A percentile compares a stretch with the other conserved stretches of the same genome.
Conservation (phyloP, 345 rosid species). For the Linum trigynum region DNA sequence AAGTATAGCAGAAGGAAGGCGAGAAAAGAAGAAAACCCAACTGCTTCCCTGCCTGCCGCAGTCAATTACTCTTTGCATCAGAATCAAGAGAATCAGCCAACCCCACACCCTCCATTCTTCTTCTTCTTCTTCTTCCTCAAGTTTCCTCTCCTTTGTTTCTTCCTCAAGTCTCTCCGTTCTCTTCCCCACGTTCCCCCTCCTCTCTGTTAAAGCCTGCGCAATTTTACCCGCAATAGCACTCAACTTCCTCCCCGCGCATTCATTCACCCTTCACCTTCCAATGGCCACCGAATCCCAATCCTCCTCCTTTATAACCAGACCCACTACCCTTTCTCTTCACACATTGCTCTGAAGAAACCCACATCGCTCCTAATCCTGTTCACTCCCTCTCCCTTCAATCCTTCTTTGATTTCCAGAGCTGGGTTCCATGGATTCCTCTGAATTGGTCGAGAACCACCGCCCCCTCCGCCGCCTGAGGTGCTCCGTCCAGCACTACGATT, state of each 20-base stretch:
- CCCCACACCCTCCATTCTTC: neutral
- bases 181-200: too few species aligned
- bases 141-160: neutral
- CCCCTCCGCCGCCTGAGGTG: slow-evolving; percentile 43
- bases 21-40: too few species aligned
- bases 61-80: neutral
- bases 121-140: neutral
- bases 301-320: neutral
- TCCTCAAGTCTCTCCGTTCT: neutral
- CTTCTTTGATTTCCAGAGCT: neutral
- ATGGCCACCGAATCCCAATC: neutral
- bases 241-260: neutral
- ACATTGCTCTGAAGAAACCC: neutral
- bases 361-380: neutral
- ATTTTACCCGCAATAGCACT: neutral
- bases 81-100: neutral
- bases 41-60: neutral
- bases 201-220: neutral
- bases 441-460: neutral
- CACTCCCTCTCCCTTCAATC: too few species aligned
- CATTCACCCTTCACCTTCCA: too few species aligned
- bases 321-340: neutral
- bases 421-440: neutral
- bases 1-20: too few species aligned
- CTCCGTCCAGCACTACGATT: slow-evolving; percentile 71